These are phyloP conservation scores for Karstenula rhodostoma DNA, from an alignment of 2,329 filamentous ascomycete genomes.

Conservation along the genomic window DNA sequence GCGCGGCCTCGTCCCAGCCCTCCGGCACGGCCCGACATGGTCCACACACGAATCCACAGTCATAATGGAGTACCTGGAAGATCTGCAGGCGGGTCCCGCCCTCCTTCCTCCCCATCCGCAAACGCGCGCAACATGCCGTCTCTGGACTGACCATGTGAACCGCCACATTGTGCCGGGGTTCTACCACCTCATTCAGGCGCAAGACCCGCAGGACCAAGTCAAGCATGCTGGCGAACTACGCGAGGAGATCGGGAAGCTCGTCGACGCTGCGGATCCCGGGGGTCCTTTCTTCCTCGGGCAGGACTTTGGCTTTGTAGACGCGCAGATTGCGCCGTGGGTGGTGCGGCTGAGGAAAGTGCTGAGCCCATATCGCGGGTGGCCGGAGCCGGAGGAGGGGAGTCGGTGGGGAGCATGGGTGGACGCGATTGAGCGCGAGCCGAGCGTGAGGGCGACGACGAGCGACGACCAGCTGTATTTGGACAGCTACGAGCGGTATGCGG, in stretches of 20 bases:
- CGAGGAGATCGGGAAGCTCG: conserved; percentile 68
- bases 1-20: conserved; percentile 76
- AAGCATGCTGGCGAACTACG: conserved; percentile 69
- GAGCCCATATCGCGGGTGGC: conserved; percentile 71
- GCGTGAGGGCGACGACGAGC: conserved; percentile 73
- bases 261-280: conserved; percentile 63
- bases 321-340: conserved; percentile 79
- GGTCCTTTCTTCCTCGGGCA: conserved; percentile 75
- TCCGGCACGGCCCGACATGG: conserved; percentile 78
- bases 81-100: conserved; percentile 67
- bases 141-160: conserved; percentile 87
- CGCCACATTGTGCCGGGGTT: conserved; percentile 78
- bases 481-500: conserved; percentile 70
- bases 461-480: conserved; percentile 71
- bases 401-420: conserved; percentile 75
- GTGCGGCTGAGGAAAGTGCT: conserved; percentile 72
- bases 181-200: conserved; percentile 74
- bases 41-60: conserved; percentile 82
- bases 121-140: conserved; percentile 74
- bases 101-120: conserved; percentile 73
- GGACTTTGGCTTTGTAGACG: conserved; percentile 71
- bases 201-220: conserved; percentile 66
- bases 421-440: conserved; percentile 70
- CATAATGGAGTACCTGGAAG: conserved; percentile 89
- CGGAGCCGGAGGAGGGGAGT: conserved; percentile 67